A percentile compares a stretch with the other conserved stretches of the same genome.
These are phyloP conservation scores for Yarrowia porcina DNA, from an alignment of 805 yeast genomes.

Conservation along the genomic window DNA sequence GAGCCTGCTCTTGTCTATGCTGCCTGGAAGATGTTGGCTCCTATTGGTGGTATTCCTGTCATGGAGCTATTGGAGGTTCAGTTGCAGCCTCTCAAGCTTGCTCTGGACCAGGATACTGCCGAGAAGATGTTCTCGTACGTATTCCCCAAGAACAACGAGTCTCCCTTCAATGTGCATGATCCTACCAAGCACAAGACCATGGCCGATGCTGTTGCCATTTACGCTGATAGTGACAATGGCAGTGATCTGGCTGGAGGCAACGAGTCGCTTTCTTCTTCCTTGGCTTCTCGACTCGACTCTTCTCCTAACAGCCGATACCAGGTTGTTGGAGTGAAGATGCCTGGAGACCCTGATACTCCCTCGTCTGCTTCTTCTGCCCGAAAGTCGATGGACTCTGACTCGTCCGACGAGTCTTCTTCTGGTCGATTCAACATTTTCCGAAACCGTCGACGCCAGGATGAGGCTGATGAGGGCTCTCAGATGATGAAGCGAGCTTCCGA, in stretches of 20 bases:
- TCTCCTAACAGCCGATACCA: conserved; percentile 11
- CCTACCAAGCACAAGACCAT: conserved; percentile 28
- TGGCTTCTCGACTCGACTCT: neutral
- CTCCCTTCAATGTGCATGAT: conserved; percentile 32
- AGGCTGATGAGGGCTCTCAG: conserved; percentile 45
- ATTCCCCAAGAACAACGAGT: conserved; percentile 52
- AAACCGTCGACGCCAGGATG: conserved; percentile 10
- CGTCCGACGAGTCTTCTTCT: conserved; percentile 3
- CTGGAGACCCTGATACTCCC: neutral
- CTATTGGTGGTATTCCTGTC: conserved; percentile 89
- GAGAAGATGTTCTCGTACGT: conserved; percentile 60
- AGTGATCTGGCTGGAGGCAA: conserved; percentile 4
- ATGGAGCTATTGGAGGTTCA: conserved; percentile 59
- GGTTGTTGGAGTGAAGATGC: conserved; percentile 11
- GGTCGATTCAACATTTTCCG: conserved; percentile 20
- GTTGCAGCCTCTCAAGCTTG: conserved; percentile 65
- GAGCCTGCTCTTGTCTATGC: conserved; percentile 44
- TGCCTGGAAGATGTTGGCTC: conserved; percentile 75
- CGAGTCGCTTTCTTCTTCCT: conserved; percentile 25
- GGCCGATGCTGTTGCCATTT: conserved; percentile 28
- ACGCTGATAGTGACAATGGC: conserved; percentile 25
- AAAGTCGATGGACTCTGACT: neutral
- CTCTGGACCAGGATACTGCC: conserved; percentile 69
- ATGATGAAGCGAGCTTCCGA: conserved; percentile 76
- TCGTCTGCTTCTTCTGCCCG: neutral